Evolutionary conservation across 345 rosid species (phyloP).

Genomic region (Passiflora organensis): DNA sequence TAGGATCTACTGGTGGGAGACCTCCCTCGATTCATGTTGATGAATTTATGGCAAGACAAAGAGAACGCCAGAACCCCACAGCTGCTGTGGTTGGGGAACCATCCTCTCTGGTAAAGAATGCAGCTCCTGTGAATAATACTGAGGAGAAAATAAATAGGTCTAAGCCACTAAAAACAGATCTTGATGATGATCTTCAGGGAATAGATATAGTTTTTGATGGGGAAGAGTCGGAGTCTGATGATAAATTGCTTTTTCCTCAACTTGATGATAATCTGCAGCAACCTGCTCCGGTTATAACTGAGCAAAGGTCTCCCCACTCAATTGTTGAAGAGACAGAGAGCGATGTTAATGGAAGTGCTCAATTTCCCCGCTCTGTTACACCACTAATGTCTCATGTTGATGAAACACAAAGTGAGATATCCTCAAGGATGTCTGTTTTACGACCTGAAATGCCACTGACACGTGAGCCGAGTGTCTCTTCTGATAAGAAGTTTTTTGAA

Average conservation of each 20-base stretch:
- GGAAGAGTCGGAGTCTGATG: conserved; percentile 89
- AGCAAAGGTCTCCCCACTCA: conserved; percentile 80
- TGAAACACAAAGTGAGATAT: conserved; percentile 80
- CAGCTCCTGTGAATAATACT: conserved; percentile 35
- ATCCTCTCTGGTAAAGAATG: conserved; percentile 44
- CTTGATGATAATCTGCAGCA: conserved; percentile 81
- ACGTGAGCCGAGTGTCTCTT: conserved; percentile 77
- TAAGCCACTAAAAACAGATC: conserved; percentile 72
- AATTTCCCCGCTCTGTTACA: conserved; percentile 60
- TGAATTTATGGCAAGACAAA: conserved; percentile 96
- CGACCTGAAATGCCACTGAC: conserved; percentile 64
- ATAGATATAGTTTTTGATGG: conserved; percentile 94
- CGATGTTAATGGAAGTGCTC: conserved; percentile 66
- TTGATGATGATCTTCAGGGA: conserved; percentile 92
- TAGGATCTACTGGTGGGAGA: conserved; percentile 87
- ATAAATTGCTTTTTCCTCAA: conserved; percentile 81
- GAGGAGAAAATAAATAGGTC: conserved; percentile 60
- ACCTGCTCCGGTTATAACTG: conserved; percentile 61
- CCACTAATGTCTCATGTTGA: conserved; percentile 63
- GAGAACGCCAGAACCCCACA: conserved; percentile 74
- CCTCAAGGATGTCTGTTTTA: conserved; percentile 81
- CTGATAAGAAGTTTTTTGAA: conserved; percentile 70
- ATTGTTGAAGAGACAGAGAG: conserved; percentile 93
- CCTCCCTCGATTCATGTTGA: conserved; percentile 99
- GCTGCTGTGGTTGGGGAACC: conserved; percentile 67